These are phyloP conservation scores for sunflower (Helianthus annuus) DNA, from an alignment of 129 eudicot species.

Conservation along the genomic window HanXRQr2.0-SUNRISE NC_035437.2:117394354-117394853, in stretches of 20 bases:
- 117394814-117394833: no score
- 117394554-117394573: neutral
- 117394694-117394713: slow-evolving; percentile 3
- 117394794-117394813: no score
- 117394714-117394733: slow-evolving; percentile 10
- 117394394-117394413: no score
- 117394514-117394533: no score
- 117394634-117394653: slow-evolving; percentile 14
- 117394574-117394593: neutral
- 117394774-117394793: neutral
- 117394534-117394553: no score
- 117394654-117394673: slow-evolving; percentile 31
- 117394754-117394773: slow-evolving; percentile 23
- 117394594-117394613: neutral
- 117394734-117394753: slow-evolving; percentile 23
- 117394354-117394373: no score
- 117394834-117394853: neutral
- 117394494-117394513: no score
- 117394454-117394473: no score
- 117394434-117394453: no score
- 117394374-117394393: no score
- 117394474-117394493: no score
- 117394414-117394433: no score
- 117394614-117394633: neutral
- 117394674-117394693: slow-evolving; percentile 11